Base-by-base conservation (phyloP, 1,139 yeast genomes). In the Nakaseomyces kungkrabaensis region DNA sequence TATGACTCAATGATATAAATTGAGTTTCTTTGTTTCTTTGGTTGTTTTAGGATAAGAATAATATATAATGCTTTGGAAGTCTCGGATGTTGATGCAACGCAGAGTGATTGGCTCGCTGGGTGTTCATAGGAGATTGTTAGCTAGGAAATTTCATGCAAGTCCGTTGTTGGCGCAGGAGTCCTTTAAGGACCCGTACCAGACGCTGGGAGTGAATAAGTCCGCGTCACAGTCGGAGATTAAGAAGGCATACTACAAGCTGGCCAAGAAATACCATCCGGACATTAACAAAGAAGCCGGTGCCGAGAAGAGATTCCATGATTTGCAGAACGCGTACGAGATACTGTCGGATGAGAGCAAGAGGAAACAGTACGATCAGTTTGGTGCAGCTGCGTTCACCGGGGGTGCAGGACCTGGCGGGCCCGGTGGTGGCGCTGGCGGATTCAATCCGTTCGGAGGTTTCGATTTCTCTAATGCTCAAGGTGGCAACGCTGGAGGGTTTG, bases 221-320 rank as follows among this genome's bases (percentile, higher is more conserved):
- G 94, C 98, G 0, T 77, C 83, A 25, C 73, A 83, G n/a, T 77
- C 85, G 36, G 95, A 89, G 36, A 90, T 92, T 69, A 92, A 92
- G 68, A 89, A 88, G 69, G 95, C 96, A 5, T 92, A 92, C 71
- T 89, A 89, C 66, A 85, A 88, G 62, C 73, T 92, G 56, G 98
- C 97, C 25, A 94, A 94, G 68, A 81, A 92, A 67, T 87, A 74
- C 68, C 99, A 92, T 68, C 99, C 99, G 1, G 99, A 92, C 71
- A 87, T 92, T 48, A 92, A 92, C 69, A 92, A 92, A 68, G 96
- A 86, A 57, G 77, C 80, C 38, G 94, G 79, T 32, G 95, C 97
- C 0, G 96, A 90, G 59, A 79, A 81, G 62, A 81, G 80, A 66
- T 92, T 92, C 70, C 97, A 92, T 64, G 89, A 87, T 62, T 79